Evolutionary conservation across 2,329 filamentous ascomycete species (phyloP), one percentile per base, ranked within the genome.

Genomic region (Dactylellina parvicollis): DNA sequence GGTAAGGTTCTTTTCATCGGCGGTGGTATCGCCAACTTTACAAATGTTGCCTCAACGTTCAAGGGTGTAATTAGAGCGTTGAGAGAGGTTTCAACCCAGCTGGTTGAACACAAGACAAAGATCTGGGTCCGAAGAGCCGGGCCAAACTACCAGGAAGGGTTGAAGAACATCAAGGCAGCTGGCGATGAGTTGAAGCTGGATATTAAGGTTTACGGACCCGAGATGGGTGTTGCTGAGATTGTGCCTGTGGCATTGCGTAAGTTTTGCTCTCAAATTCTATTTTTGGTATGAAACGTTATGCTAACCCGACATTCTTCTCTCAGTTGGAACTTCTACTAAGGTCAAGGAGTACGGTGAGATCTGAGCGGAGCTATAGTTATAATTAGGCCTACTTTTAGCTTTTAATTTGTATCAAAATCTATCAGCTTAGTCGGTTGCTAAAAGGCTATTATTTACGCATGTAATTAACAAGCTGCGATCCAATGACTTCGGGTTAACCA

Each of bases 21-120:
- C 83, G 95, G 95, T 85, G 95, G 95, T 87, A 99, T 99, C 87
- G 95, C 95, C 87, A 99, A 99, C 90, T 99, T 99, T 86, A 99
- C 95, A 86, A 99, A 98, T 85, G 95, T 99, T 62, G 95, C 95
- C 74, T 95, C 91, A 79, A 99, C 95, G 76, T 99, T 99, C 90
- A 99, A 99, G 88, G 95, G 95, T 85, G 94, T 99, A 82, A 99
- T 99, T 82, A 90, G 92, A 78, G 95, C 95, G 73, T 88, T 99
- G 77, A 89, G 94, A 77, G 95, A 98, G 84, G 92, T 94, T 78
- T 87, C 93, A 74, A 88, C 89, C 76, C 86, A 90, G 76, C 88
- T 99, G 78, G 88, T 88, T 80, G 95, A 99, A 87, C 95, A 99
- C 89, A 96, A 96, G 80, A 92, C 95, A 77, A 90, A 96, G 84